These are phyloP conservation scores for Fomes fomentarius DNA, from an alignment of 1,284 basidiomycete species.

Conservation along the genomic window DNA sequence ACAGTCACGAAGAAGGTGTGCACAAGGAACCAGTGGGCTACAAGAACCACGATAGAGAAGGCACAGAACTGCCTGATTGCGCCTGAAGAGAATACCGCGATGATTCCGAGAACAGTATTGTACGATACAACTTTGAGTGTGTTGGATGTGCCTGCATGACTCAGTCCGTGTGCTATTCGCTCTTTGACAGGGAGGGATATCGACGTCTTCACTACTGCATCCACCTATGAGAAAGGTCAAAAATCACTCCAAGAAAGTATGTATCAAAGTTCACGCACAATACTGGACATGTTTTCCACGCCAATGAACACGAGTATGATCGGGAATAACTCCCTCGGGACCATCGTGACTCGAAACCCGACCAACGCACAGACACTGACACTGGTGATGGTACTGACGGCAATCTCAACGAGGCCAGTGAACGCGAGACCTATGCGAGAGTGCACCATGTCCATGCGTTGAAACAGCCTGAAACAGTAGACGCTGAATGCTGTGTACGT, in stretches of 20 bases:
- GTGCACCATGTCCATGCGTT: conserved; percentile 84
- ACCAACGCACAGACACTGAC: conserved; percentile 88
- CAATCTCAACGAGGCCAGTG: conserved; percentile 90
- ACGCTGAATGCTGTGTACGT: conserved; percentile 82
- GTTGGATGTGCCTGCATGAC: conserved; percentile 88
- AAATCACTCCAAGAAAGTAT: not conserved
- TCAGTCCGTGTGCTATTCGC: conserved; percentile 88
- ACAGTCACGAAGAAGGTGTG: conserved; percentile 93
- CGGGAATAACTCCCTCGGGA: conserved; percentile 89
- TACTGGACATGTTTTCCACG: conserved; percentile 95
- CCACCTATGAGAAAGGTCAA: conserved; percentile 54
- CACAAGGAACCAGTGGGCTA: conserved; percentile 95
- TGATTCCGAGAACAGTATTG: conserved; percentile 78
- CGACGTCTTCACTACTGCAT: conserved; percentile 89
- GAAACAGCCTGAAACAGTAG: conserved; percentile 81
- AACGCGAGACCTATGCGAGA: conserved; percentile 91
- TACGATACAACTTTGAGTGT: conserved; percentile 91
- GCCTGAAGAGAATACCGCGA: conserved; percentile 78
- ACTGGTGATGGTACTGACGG: conserved; percentile 91
- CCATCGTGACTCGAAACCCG: conserved; percentile 84
- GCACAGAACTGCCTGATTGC: conserved; percentile 93
- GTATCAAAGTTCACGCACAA: conserved; percentile 55
- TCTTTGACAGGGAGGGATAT: conserved; percentile 91
- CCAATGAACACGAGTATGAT: conserved; percentile 96
- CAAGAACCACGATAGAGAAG: conserved; percentile 92